These are phyloP conservation scores for Ogataea paradorogensis DNA, from an alignment of 805 yeast species.

Conservation along the genomic window DNA sequence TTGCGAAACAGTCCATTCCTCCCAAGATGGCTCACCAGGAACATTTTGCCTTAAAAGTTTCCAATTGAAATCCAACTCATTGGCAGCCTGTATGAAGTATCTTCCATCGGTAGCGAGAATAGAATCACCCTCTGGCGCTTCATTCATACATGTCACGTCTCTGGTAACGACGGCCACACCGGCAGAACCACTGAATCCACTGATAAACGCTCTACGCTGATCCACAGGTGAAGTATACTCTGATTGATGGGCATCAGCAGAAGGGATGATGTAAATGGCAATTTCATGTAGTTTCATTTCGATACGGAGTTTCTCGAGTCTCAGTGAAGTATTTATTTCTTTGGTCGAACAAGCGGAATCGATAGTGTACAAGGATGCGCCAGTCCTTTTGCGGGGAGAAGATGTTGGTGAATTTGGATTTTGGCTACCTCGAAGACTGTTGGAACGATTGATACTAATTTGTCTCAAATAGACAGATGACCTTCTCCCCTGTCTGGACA, in stretches of 20 bases:
- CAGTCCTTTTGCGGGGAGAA: conserved; percentile 29
- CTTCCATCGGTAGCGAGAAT: conserved; percentile 61
- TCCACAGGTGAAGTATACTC: conserved; percentile 55
- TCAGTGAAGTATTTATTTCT: conserved; percentile 54
- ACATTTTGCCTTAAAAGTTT: conserved; percentile 50
- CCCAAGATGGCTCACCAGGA: conserved; percentile 51
- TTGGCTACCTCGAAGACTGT: conserved; percentile 11
- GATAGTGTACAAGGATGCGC: conserved; percentile 15
- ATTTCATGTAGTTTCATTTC: conserved; percentile 58
- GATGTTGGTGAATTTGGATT: conserved; percentile 39
- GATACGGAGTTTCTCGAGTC: conserved; percentile 58
- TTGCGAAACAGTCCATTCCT: conserved; percentile 52
- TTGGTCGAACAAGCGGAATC: conserved; percentile 33
- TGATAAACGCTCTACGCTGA: conserved; percentile 53
- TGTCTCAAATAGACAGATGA: conserved; percentile 43
- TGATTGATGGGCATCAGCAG: conserved; percentile 64
- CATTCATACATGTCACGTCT: conserved; percentile 49
- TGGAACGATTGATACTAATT: conserved; percentile 27
- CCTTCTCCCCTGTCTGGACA: conserved; percentile 64
- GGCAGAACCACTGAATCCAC: conserved; percentile 61
- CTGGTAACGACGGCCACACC: conserved; percentile 59
- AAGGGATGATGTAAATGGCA: conserved; percentile 64
- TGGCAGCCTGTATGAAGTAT: conserved; percentile 55
- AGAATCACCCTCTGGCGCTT: conserved; percentile 51
- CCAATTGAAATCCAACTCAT: conserved; percentile 63